phyloP scores from a whole-genome alignment of 2,329 filamentous ascomycete genomes.

The Epichloe scottii region DNA sequence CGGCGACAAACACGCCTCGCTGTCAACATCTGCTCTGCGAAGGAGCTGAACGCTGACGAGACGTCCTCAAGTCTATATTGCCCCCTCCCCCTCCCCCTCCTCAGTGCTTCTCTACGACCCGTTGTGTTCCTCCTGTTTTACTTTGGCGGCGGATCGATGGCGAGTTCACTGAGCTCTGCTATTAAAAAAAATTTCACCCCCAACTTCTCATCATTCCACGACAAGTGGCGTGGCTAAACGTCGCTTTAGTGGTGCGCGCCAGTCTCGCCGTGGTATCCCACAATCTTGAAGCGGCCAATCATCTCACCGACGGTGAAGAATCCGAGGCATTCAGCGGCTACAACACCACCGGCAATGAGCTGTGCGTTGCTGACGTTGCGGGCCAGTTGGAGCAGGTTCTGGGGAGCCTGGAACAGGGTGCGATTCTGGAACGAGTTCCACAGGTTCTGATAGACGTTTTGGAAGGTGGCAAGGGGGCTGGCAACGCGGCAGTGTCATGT shows the following conservation, averaged over 20 bases:
- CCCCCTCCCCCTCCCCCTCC: not conserved
- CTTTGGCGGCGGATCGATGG: not conserved
- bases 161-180: not conserved
- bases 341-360: slow-evolving; percentile 59
- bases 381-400: slow-evolving; percentile 41
- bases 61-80: slow-evolving; percentile 1
- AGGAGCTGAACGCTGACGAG: not conserved
- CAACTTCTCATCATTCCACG: not conserved
- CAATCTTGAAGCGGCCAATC: slow-evolving; percentile 85
- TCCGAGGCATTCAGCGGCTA: slow-evolving; percentile 75
- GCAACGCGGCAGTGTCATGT: slow-evolving; percentile 5
- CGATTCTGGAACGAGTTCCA: slow-evolving; percentile 58
- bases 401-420: slow-evolving; percentile 42
- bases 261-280: slow-evolving; percentile 73
- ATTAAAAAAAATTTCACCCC: no score
- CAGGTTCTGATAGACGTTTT: slow-evolving; percentile 70
- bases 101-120: slow-evolving; percentile 4
- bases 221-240: no score
- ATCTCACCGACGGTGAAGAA: slow-evolving; percentile 99
- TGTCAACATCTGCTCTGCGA: not conserved
- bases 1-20: not conserved
- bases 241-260: slow-evolving; percentile 46
- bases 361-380: slow-evolving; percentile 62
- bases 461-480: slow-evolving; percentile 71
- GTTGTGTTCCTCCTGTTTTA: not conserved